Percentiles rank a stretch among this genome's conserved stretches.
phyloP scores from a whole-genome alignment of 1,284 basidiomycete species.

The Cystobasidium pallidum region DNA sequence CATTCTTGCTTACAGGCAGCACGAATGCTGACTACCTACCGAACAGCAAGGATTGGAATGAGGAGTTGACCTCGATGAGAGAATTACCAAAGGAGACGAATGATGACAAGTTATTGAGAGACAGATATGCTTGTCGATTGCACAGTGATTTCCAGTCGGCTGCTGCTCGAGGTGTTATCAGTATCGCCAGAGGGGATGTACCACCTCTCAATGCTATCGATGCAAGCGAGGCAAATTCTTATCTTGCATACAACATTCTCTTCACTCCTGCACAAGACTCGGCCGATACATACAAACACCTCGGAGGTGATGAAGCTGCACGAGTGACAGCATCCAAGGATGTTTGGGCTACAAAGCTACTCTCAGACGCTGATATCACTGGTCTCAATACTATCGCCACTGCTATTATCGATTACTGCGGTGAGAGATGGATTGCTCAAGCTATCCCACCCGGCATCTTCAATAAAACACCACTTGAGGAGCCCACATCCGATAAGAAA shows the following conservation, averaged over 20 bases:
- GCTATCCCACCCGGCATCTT: slow-evolving; percentile 64
- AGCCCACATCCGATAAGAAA: not conserved
- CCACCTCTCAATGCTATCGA: slow-evolving; percentile 61
- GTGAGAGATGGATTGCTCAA: slow-evolving; percentile 65
- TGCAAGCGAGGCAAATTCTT: slow-evolving; percentile 62
- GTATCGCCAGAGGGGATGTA: slow-evolving; percentile 58
- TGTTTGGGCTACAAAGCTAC: slow-evolving; percentile 61
- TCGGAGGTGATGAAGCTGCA: slow-evolving; percentile 64
- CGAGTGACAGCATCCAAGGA: slow-evolving; percentile 64
- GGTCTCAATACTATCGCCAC: slow-evolving; percentile 54
- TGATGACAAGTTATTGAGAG: slow-evolving; percentile 62
- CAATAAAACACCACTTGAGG: slow-evolving; percentile 54
- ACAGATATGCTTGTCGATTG: slow-evolving; percentile 62
- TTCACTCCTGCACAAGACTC: slow-evolving; percentile 64
- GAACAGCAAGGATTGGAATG: slow-evolving; percentile 65
- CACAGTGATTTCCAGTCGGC: slow-evolving; percentile 63
- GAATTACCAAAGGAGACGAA: slow-evolving; percentile 61
- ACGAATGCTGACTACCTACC: slow-evolving; percentile 58
- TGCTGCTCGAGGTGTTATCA: slow-evolving; percentile 61
- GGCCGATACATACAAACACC: slow-evolving; percentile 62
- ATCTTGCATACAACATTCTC: slow-evolving; percentile 64
- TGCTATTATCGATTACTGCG: slow-evolving; percentile 64
- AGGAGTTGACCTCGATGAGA: slow-evolving; percentile 63
- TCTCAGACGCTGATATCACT: slow-evolving; percentile 61
- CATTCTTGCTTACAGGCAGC: slow-evolving; percentile 63